phyloP scores from a whole-genome alignment of 495 filamentous ascomycete species.

The Sordaria brevicollis region DNA sequence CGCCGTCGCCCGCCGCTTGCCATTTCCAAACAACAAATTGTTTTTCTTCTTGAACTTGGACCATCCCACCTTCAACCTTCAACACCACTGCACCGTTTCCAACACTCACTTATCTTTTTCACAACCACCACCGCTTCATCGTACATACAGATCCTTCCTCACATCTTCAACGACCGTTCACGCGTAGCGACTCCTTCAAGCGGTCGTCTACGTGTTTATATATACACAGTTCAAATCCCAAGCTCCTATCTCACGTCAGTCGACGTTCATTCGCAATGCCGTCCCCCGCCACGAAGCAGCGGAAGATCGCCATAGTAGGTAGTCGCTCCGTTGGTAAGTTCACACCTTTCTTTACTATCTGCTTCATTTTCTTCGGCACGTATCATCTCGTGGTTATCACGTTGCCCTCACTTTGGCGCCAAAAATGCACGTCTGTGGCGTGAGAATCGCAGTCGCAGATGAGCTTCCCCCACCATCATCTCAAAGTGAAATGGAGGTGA shows the following conservation, averaged over 20 bases:
- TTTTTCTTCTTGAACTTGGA: background rate
- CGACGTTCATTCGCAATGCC: slow-evolving; percentile 44
- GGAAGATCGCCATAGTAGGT: slow-evolving; percentile 97
- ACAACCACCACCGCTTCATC: background rate
- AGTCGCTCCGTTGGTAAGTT: slow-evolving; percentile 88
- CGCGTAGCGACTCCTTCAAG: background rate
- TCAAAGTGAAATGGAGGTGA: background rate
- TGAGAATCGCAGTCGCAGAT: background rate
- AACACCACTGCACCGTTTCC: background rate
- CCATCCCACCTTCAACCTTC: background rate
- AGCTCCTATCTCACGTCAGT: background rate
- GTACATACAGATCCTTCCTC: background rate
- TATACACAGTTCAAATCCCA: background rate
- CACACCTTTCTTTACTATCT: slow-evolving; percentile 3
- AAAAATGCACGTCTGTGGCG: background rate
- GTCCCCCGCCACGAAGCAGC: slow-evolving; percentile 68
- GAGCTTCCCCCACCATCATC: background rate
- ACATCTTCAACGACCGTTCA: background rate
- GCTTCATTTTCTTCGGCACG: slow-evolving; percentile 1
- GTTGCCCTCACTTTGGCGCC: background rate
- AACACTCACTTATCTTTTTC: background rate
- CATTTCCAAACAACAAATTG: background rate
- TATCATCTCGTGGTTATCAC: background rate
- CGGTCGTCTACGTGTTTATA: background rate
- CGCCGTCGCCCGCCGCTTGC: background rate